These are phyloP conservation scores for Volvox africanus DNA, from an alignment of 139 green algal species.

Conservation along the genomic window DNA sequence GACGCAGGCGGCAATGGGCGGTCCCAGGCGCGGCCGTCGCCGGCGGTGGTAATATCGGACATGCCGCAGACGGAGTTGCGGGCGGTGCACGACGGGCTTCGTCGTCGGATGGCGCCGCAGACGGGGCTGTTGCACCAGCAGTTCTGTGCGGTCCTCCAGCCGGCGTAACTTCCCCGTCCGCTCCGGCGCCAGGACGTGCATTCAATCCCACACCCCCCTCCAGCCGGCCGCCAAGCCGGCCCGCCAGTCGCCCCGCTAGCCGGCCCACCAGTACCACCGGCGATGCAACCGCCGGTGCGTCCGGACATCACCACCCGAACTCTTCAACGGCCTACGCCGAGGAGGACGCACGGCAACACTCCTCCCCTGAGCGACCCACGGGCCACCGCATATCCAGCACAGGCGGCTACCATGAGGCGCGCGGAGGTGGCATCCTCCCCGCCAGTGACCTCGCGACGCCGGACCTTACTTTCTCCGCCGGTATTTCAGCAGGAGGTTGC, in stretches of 20 bases:
- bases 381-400: background rate
- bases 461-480: background rate
- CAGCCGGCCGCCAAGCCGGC: constrained; percentile 26
- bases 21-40: constrained; percentile 1
- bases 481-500: background rate
- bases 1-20: constrained; percentile 19
- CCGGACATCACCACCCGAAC: background rate
- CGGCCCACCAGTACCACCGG: constrained; percentile 13
- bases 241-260: constrained; percentile 18
- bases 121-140: too few relatives aligned
- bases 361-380: background rate
- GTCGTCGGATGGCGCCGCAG: background rate
- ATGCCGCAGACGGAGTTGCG: background rate
- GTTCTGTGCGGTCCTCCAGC: too few relatives aligned
- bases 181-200: too few relatives aligned
- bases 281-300: background rate
- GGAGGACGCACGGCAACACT: background rate
- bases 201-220: constrained; percentile 17
- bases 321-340: background rate
- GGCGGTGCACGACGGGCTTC: background rate
- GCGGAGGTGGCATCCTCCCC: background rate
- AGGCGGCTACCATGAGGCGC: background rate
- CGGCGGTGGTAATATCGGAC: background rate
- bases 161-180: too few relatives aligned
- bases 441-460: background rate